phyloP scores from a whole-genome alignment of 2,329 filamentous ascomycete species.

The Dactylonectria macrodidyma region DNA sequence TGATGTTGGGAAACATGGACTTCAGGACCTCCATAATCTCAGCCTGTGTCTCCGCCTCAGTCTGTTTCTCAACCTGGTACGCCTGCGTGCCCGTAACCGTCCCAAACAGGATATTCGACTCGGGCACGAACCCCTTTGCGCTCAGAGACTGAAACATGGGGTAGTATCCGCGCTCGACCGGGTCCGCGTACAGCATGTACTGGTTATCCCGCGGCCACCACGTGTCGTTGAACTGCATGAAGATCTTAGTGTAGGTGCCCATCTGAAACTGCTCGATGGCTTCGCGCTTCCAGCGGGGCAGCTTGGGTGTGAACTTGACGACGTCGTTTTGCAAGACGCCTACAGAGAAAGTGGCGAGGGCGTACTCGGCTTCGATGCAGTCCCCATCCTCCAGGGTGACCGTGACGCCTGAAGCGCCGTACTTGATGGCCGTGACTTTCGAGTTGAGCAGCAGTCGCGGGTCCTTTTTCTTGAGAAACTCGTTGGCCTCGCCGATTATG shows the following conservation, averaged over 20 bases:
- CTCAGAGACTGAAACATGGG: conserved; percentile 77
- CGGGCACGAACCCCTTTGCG: conserved; percentile 69
- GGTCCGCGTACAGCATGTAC: conserved; percentile 63
- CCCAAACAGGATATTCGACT: conserved; percentile 76
- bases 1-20: conserved; percentile 71
- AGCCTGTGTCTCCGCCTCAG: conserved; percentile 70
- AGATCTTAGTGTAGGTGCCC: conserved; percentile 82
- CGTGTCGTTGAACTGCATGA: conserved; percentile 76
- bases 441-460: conserved; percentile 71
- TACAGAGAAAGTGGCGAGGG: conserved; percentile 77
- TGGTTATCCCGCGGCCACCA: conserved; percentile 71
- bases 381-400: conserved; percentile 67
- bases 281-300: conserved; percentile 76
- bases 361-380: conserved; percentile 73
- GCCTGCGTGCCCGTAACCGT: conserved; percentile 72
- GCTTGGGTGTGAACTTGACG: conserved; percentile 69
- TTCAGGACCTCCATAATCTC: conserved; percentile 72
- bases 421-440: conserved; percentile 68
- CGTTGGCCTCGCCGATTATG: conserved; percentile 69
- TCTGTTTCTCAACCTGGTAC: conserved; percentile 70
- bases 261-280: conserved; percentile 77
- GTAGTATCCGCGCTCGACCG: conserved; percentile 58
- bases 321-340: conserved; percentile 76
- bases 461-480: conserved; percentile 71
- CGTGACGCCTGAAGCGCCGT: conserved; percentile 66